Evolutionary conservation across 805 yeast genomes (phyloP).

Genomic region (Wickerhamiella cacticola): DNA sequence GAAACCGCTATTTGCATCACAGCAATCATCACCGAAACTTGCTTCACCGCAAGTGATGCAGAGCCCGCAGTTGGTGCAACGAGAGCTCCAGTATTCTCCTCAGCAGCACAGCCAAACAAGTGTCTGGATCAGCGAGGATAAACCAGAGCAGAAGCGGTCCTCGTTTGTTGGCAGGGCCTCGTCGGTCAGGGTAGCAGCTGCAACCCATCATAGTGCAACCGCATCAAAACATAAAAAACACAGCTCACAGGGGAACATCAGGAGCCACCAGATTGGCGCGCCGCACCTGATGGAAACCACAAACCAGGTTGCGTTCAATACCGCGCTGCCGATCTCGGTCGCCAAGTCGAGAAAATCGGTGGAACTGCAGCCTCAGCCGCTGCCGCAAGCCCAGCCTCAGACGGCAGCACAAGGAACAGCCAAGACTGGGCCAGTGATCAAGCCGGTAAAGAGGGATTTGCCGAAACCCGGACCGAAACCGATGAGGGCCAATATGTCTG

Average conservation of each 20-base stretch:
- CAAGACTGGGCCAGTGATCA: background rate
- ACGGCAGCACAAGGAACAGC: background rate
- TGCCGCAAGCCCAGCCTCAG: no score
- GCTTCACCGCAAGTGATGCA: constrained; percentile 3
- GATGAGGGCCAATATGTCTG: no score
- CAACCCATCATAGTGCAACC: background rate
- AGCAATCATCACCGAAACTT: no score
- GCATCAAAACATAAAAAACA: background rate
- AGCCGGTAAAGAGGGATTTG: no score
- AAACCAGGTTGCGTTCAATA: background rate
- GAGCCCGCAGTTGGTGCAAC: constrained; percentile 4
- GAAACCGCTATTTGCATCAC: background rate
- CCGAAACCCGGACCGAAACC: no score
- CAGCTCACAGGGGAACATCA: background rate
- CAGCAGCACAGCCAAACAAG: constrained; percentile 1
- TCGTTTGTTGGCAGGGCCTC: constrained; percentile 9
- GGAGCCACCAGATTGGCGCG: background rate
- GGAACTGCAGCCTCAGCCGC: background rate
- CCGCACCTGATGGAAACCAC: constrained; percentile 9
- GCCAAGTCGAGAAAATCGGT: background rate
- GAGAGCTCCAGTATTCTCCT: no score
- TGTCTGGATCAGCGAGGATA: constrained; percentile 9
- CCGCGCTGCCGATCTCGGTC: background rate
- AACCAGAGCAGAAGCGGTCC: constrained; percentile 4
- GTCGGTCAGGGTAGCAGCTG: background rate